Percentiles rank a stretch among this genome's conserved stretches.
These are phyloP conservation scores for Mortierella sp. DNA, from an alignment of 371 early-diverging fungal species.

Conservation along the genomic window DNA sequence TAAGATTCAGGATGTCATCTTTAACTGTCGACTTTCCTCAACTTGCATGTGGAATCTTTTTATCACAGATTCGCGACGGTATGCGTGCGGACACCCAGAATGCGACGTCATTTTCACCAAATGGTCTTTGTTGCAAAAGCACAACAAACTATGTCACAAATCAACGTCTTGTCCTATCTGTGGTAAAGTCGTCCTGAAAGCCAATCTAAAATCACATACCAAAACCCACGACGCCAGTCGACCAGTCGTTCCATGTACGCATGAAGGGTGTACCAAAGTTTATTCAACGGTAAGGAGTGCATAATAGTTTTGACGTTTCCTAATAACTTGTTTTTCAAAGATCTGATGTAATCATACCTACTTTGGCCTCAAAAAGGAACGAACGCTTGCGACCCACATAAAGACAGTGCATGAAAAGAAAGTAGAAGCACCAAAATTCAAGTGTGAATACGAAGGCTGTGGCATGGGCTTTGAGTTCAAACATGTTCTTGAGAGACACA, in stretches of 20 bases:
- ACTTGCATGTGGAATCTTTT: background rate
- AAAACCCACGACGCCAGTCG: constrained; percentile 36
- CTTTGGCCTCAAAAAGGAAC: constrained; percentile 12
- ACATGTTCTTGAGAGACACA: constrained; percentile 67
- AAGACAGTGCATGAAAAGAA: constrained; percentile 58
- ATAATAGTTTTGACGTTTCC: background rate
- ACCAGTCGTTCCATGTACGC: constrained; percentile 20
- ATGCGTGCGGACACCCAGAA: constrained; percentile 63
- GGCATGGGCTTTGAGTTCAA: constrained; percentile 65
- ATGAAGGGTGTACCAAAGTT: constrained; percentile 39
- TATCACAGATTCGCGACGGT: constrained; percentile 59
- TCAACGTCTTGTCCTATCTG: constrained; percentile 65
- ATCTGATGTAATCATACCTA: background rate
- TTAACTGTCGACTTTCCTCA: background rate
- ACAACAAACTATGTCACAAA: constrained; percentile 64
- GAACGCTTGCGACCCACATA: constrained; percentile 56
- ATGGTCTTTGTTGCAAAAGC: constrained; percentile 74
- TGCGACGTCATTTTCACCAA: constrained; percentile 65
- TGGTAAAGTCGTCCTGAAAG: constrained; percentile 59
- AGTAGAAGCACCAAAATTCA: constrained; percentile 33
- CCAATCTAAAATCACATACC: constrained; percentile 27
- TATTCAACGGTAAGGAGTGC: constrained; percentile 48
- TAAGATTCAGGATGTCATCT: background rate
- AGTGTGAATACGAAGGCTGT: constrained; percentile 64
- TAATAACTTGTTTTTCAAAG: background rate